These are phyloP conservation scores for Salix purpurea DNA, from an alignment of 345 rosid species.

Conservation along the genomic window DNA sequence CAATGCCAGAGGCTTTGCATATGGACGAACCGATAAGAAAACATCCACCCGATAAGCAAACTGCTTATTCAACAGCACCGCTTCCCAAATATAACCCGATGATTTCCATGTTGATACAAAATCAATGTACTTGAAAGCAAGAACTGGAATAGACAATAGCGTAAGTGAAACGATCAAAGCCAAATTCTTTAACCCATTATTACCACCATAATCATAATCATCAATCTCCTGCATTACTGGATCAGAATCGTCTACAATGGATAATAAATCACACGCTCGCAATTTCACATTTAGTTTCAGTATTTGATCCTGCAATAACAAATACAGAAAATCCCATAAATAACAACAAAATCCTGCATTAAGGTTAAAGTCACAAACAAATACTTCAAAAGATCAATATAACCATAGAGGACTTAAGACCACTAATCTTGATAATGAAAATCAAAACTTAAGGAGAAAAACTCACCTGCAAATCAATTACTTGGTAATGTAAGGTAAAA, in stretches of 20 bases:
- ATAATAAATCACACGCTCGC: slow-evolving; percentile 40
- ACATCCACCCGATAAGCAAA: slow-evolving; percentile 53
- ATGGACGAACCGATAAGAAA: slow-evolving; percentile 58
- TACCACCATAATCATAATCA: slow-evolving; percentile 12
- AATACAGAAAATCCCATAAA: background rate
- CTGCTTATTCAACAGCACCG: slow-evolving; percentile 49
- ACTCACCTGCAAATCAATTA: slow-evolving; percentile 47
- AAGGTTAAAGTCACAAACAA: background rate
- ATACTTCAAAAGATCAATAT: background rate
- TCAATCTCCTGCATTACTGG: slow-evolving; percentile 23
- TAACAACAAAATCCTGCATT: background rate
- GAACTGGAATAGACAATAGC: slow-evolving; percentile 42
- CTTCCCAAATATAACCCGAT: slow-evolving; percentile 40
- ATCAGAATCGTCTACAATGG: slow-evolving; percentile 19
- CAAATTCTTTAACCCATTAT: slow-evolving; percentile 38
- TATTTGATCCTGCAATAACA: slow-evolving; percentile 43
- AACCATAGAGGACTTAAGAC: background rate
- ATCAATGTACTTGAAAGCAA: slow-evolving; percentile 47
- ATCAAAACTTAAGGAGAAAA: background rate
- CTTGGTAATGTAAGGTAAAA: slow-evolving; percentile 45
- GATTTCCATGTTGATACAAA: slow-evolving; percentile 47
- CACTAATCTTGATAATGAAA: background rate
- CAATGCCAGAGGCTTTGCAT: slow-evolving; percentile 60
- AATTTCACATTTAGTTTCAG: slow-evolving; percentile 30
- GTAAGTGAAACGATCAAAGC: slow-evolving; percentile 47